Evolutionary conservation across 176 grass and related monocot species (phyloP), one percentile per base, ranked within the genome.

Genomic region (Secale cereale): DNA sequence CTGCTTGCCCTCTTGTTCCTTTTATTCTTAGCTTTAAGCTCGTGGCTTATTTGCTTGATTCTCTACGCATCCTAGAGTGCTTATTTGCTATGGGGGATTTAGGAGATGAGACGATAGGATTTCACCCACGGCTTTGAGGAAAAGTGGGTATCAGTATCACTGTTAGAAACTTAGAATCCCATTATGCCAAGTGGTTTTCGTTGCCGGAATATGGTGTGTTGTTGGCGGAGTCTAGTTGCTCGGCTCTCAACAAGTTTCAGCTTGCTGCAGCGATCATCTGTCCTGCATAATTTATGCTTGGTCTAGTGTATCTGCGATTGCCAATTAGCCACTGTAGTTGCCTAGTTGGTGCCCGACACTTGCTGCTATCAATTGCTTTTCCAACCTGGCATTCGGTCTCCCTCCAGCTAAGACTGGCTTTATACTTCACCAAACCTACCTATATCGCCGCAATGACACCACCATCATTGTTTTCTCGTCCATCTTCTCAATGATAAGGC

Each of bases 341-440:
- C 36, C 36, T 37, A 37, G 36, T 37, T 1, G 9, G 26, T 78
- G 65, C 9, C 3, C 7, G n/a, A 8, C 9, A 39, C 81, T 62
- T 69, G 70, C 71, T 87, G 60, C 69, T 83, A 36, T 50, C n/a
- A 37, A 68, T 46, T 79, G 73, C 8, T 69, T 84, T 64, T 73
- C 75, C 86, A 91, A 82, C 76, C 76, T 83, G 81, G 89, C 48
- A 65, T 23, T 79, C 57, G 36, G 6, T 76, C 70, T 63, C 46
- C 22, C 76, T 50, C 81, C 76, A 50, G 36, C 85, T 84, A 84
- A 69, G 48, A 33, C 76, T 50, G 82, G 36, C 76, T 84, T 79
- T 76, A 74, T 57, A 59, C 11, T 77, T 25, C 85, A 76, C n/a
- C 48, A 69, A 76, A 81, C 37, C 4, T 15, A 12, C 9, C 25